Evolutionary conservation across 176 grass and related monocot species (phyloP), one percentile per base, ranked within the genome.

Genomic region (Eragrostis nindensis): DNA sequence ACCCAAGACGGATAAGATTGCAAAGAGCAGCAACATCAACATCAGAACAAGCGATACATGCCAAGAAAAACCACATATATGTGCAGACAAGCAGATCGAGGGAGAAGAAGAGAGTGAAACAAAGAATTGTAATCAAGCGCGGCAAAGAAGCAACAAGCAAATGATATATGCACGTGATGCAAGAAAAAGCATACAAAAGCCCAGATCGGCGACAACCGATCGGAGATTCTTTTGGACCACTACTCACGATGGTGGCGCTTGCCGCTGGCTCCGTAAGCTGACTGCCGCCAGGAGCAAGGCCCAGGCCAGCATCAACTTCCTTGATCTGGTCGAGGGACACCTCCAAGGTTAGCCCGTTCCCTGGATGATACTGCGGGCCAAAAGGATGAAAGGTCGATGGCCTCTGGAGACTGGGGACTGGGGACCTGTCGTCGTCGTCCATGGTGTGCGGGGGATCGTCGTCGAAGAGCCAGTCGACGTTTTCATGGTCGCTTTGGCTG

Each of bases 191-290:
- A 11, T 18, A 22, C 0, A n/a, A 44, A 46, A 76, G 0, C 46
- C 56, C 15, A 17, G 8, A 5, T 41, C 56, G 5, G 24, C 0
- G 11, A 25, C 3, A 11, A 5, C 7, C 6, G 21, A 61, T 8
- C 1, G 11, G 43, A 66, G 22, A 44, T 64, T 66, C 45, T 50
- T 55, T 36, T 11, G 68, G 36, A 46, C 19, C 15, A 32, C 4
- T 38, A 86, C 76, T 86, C 22, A 86, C 77, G 70, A 57, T 68
- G 62, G 84, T 68, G 27, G 77, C 50, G 11, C 21, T 74, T 18
- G 50, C 77, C 42, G 41, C 49, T 49, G 69, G 30, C 16, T 71
- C 60, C n/a, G 17, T 21, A 12, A 60, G 26, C 30, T 16, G 26
- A 13, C 46, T 2, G 19, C 19, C 69, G 2, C 48, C 39, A 21